These are phyloP conservation scores for Eutrema salsugineum DNA, from an alignment of 441 rosid genomes.

Conservation along the genomic window DNA sequence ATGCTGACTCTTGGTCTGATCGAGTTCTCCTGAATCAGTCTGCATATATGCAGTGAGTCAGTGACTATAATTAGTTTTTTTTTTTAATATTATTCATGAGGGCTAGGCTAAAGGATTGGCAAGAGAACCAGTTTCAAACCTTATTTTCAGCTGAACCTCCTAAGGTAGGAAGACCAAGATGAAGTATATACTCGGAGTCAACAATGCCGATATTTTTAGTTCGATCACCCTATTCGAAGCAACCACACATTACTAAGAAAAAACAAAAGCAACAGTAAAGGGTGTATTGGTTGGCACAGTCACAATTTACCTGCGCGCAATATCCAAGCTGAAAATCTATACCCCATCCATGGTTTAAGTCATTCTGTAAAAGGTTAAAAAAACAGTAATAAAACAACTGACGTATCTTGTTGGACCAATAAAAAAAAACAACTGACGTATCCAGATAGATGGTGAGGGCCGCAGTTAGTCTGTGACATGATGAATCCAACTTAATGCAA, in stretches of 20 bases:
- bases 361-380: conserved; percentile 42
- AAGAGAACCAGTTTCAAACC: conserved; percentile 34
- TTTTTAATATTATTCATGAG: too few relatives aligned
- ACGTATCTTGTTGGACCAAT: too few relatives aligned
- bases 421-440: background rate
- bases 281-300: background rate
- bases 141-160: conserved; percentile 45
- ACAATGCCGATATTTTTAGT: conserved; percentile 68
- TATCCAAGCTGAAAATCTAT: conserved; percentile 73
- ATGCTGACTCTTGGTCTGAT: conserved; percentile 9
- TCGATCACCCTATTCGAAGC: conserved; percentile 59
- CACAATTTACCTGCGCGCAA: conserved; percentile 62
- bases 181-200: conserved; percentile 68
- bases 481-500: background rate
- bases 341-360: conserved; percentile 79
- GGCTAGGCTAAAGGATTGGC: background rate
- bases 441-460: background rate
- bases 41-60: conserved; percentile 22
- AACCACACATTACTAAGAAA: background rate
- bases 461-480: background rate
- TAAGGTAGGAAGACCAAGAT: conserved; percentile 62
- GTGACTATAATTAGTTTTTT: background rate
- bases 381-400: background rate
- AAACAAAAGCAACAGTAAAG: background rate
- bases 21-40: conserved; percentile 19